Base-by-base conservation (phyloP, 129 eudicot species). In the Arctium minus region DNA sequence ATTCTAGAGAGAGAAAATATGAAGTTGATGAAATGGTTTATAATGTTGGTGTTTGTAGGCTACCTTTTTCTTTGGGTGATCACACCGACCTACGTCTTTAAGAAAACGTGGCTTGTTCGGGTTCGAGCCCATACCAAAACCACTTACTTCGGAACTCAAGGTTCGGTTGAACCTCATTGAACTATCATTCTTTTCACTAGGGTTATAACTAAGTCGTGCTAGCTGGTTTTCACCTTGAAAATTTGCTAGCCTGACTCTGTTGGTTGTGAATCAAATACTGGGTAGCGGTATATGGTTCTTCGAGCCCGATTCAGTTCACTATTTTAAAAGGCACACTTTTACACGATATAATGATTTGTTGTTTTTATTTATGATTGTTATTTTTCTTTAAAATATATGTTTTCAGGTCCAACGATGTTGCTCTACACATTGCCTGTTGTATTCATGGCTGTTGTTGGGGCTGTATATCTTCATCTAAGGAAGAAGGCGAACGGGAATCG, bases 71-170 rank as follows among this genome's bases (percentile, higher is more conserved):
- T 92, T 27, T 92, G 90, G 90, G 75, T 85, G 35, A 83, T 89
- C 75, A 86, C 86, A 78, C 92, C 97, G 22, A 92, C 97, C 35
- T 65, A 78, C 37, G 46, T 80, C 12, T 92, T 27, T 62, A 82
- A 46, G 67, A 44, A 56, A 8, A 81, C 64, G n/a, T 92, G 97
- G 93, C 36, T 80, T 3, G 76, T 82, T 60, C 71, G 65, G 73
- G 72, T 92, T 75, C 85, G 82, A 75, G 79, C 89, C 60, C 38
- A 88, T 36, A 83, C 93, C 36, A 65, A 69, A 53, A 74, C 93
- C 56, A 92, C 93, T 31, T 92, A 86, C 81, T 92, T 89, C 67
- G 94, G 94, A 18, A 40, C 78, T 42, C 91, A 89, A 85, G 93
- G 93, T 89, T 13, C 17, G 71, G 36, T 42, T 84, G 29, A n/a